Evolutionary conservation across 345 rosid genomes (phyloP).

Genomic region (Salix suchowensis): DNA sequence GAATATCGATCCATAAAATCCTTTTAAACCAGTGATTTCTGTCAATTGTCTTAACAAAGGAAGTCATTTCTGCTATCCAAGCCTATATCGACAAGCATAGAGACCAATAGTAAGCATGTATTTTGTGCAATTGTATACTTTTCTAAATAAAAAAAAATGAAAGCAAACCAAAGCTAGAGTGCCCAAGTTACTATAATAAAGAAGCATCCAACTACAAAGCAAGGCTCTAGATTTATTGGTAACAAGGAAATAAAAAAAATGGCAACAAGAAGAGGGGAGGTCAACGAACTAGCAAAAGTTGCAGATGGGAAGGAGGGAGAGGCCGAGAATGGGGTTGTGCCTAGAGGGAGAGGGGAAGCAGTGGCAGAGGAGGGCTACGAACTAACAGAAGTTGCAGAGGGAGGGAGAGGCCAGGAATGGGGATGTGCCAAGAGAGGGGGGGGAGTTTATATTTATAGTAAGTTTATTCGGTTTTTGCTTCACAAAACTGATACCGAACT

Average conservation of each 20-base stretch:
- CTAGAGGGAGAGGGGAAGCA: too few relatives aligned
- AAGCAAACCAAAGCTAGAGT: not conserved
- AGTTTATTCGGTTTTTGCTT: too few relatives aligned
- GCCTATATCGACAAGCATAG: constrained; percentile 43
- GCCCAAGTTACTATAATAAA: not conserved
- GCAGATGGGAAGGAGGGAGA: too few relatives aligned
- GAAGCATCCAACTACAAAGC: not conserved
- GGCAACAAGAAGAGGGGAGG: not conserved
- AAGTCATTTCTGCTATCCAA: constrained; percentile 27
- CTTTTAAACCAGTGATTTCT: too few relatives aligned
- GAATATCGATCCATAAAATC: too few relatives aligned
- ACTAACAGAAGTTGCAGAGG: too few relatives aligned
- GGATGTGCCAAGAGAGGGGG: too few relatives aligned
- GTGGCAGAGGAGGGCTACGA: too few relatives aligned
- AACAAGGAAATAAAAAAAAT: not conserved
- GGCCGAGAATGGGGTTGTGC: too few relatives aligned
- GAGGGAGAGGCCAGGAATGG: too few relatives aligned
- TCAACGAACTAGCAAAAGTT: not conserved
- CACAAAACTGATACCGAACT: too few relatives aligned
- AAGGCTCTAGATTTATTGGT: not conserved
- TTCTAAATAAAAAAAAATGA: not conserved
- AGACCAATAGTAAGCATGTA: not conserved
- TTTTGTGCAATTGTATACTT: not conserved
- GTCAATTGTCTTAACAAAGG: constrained; percentile 11
- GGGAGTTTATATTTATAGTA: too few relatives aligned